Evolutionary conservation across 208 protist species (phyloP).

Genomic region (Trypanosoma scelopori): DNA sequence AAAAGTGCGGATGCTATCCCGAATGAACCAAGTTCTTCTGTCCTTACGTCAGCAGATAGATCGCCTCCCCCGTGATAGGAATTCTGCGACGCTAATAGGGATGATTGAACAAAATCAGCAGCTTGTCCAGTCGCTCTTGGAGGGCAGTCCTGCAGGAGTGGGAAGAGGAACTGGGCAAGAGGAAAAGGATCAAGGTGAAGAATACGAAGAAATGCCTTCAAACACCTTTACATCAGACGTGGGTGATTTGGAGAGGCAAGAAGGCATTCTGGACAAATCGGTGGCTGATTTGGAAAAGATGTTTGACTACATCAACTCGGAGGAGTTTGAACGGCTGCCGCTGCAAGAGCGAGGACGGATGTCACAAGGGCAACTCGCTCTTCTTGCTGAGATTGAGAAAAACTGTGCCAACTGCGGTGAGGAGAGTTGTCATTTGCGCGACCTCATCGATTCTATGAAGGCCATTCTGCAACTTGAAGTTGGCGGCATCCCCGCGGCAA

Average conservation of each 20-base stretch:
- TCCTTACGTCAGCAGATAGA: conserved; percentile 16
- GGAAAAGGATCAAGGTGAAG: no score
- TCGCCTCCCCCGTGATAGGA: conserved; percentile 23
- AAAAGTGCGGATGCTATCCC: conserved; percentile 7
- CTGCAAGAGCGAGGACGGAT: conserved; percentile 27
- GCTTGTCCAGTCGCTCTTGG: conserved; percentile 3
- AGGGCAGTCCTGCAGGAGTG: conserved; percentile 5
- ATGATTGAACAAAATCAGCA: conserved; percentile 23
- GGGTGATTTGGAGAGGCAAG: conserved; percentile 3
- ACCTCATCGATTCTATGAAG: conserved; percentile 57
- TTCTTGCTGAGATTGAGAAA: conserved; percentile 31
- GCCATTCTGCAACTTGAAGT: conserved; percentile 34
- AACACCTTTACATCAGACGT: background rate
- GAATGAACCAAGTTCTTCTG: conserved; percentile 8
- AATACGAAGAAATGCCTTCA: background rate
- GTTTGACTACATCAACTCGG: conserved; percentile 46
- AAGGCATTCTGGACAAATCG: conserved; percentile 11
- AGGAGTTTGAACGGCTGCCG: conserved; percentile 37
- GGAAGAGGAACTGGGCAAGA: background rate
- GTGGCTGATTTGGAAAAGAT: conserved; percentile 27
- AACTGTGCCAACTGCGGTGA: conserved; percentile 18
- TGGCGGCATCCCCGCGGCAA: conserved; percentile 6
- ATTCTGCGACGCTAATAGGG: conserved; percentile 5
- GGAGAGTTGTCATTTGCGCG: conserved; percentile 19
- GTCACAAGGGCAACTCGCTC: conserved; percentile 28